Evolutionary conservation across 2,329 filamentous ascomycete species (phyloP).

Genomic region (Ascocoryne sarcoides): DNA sequence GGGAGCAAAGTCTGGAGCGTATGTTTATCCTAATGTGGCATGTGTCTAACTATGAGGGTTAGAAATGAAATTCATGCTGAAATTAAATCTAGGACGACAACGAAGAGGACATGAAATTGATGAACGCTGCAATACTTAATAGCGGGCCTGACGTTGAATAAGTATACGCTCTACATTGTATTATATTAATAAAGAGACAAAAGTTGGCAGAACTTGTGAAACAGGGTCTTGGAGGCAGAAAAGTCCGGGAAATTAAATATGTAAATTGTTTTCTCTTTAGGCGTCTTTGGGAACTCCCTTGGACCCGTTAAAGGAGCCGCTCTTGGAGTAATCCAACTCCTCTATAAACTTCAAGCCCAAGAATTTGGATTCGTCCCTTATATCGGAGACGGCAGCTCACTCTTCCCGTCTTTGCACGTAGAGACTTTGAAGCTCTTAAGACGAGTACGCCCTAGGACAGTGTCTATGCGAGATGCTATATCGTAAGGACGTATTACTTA

Average conservation of each 20-base stretch:
- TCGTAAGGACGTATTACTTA: too few relatives aligned
- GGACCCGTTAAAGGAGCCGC: not conserved
- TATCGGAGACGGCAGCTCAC: constrained; percentile 1
- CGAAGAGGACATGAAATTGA: constrained; percentile 4
- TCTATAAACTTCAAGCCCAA: constrained; percentile 1
- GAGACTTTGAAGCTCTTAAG: constrained; percentile 2
- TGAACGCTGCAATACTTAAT: constrained; percentile 4
- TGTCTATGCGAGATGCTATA: constrained; percentile 1
- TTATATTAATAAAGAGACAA: not conserved
- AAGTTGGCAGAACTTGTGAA: not conserved
- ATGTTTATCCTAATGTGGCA: not conserved
- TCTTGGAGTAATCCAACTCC: constrained; percentile 2
- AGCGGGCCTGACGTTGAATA: constrained; percentile 2
- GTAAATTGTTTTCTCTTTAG: constrained; percentile 2
- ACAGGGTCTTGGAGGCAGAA: constrained; percentile 1
- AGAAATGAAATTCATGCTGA: not conserved
- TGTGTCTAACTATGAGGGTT: not conserved
- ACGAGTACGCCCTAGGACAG: not conserved
- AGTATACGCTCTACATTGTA: not conserved
- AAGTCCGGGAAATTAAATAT: not conserved
- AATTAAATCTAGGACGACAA: constrained; percentile 2
- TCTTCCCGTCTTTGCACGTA: not conserved
- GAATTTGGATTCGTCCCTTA: constrained; percentile 3
- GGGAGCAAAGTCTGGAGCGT: constrained; percentile 3
- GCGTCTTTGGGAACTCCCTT: not conserved